A percentile compares a stretch with the other conserved stretches of the same genome.
Conservation (phyloP, 139 green algal species). For the Diplosphaera chodatii region DNA sequence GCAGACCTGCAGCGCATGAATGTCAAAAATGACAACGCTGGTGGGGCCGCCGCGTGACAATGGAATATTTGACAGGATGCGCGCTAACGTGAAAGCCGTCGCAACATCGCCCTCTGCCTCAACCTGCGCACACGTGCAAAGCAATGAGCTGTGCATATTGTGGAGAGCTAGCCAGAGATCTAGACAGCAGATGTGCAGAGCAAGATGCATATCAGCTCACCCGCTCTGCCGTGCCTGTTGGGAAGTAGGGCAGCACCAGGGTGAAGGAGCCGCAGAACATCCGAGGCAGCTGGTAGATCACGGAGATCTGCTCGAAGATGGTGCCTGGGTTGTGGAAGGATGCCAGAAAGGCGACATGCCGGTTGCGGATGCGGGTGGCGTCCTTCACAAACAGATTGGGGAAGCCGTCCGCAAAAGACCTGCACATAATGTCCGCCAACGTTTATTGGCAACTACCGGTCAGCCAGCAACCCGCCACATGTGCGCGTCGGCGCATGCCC, state of each 20-base stretch:
- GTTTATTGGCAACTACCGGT: too few species aligned
- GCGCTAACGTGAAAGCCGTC: conserved; percentile 91
- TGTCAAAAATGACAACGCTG: conserved; percentile 95
- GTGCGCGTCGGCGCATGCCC: neutral
- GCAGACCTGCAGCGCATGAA: conserved; percentile 87
- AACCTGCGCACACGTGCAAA: conserved; percentile 41
- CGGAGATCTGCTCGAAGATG: conserved; percentile 95
- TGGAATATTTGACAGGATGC: conserved; percentile 94
- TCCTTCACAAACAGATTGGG: conserved; percentile 98
- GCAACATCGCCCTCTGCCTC: conserved; percentile 89
- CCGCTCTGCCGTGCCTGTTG: conserved; percentile 82
- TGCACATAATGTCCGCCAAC: too few species aligned
- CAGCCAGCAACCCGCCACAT: too few species aligned
- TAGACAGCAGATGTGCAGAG: neutral
- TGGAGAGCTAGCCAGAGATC: neutral
- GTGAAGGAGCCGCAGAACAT: conserved; percentile 97
- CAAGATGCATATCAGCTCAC: too few species aligned
- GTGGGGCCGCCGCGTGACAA: conserved; percentile 86
- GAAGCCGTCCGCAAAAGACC: conserved; percentile 92
- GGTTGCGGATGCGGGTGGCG: conserved; percentile 81
- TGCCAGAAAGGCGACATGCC: conserved; percentile 94
- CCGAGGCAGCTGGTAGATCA: conserved; percentile 93
- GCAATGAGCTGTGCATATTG: too few species aligned
- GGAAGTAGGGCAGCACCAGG: conserved; percentile 97
- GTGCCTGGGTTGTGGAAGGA: conserved; percentile 85